Conservation (phyloP, 768 basidiomycete genomes). For the Hygrocybe coccinea region DNA sequence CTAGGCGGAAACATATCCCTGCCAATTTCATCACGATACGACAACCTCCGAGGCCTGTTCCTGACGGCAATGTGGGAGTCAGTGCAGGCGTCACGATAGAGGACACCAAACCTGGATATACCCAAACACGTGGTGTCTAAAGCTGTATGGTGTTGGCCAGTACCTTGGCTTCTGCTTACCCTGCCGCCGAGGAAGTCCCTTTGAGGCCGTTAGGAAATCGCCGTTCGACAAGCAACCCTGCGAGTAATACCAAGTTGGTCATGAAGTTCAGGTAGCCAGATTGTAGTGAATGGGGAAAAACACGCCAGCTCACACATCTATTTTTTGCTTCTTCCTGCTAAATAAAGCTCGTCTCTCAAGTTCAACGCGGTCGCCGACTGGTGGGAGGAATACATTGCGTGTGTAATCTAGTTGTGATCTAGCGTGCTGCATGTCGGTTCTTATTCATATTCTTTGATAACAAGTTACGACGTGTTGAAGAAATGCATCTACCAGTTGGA, state of each 20-base stretch:
- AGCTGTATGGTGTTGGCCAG: background rate
- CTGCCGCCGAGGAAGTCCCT: slow-evolving; percentile 8
- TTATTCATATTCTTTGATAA: background rate
- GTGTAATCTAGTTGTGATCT: slow-evolving; percentile 27
- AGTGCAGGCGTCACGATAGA: background rate
- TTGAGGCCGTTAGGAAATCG: slow-evolving; percentile 9
- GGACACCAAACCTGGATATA: background rate
- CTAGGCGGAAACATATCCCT: no score
- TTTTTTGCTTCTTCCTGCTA: background rate
- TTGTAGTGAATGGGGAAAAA: no score
- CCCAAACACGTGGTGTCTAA: background rate
- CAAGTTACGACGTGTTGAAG: slow-evolving; percentile 83
- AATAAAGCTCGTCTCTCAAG: slow-evolving; percentile 69
- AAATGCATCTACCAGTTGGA: slow-evolving; percentile 83
- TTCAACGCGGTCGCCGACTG: slow-evolving; percentile 90
- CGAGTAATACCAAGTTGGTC: background rate
- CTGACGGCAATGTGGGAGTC: no score
- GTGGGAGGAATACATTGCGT: slow-evolving; percentile 92
- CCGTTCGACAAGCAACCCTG: background rate
- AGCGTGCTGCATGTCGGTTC: background rate
- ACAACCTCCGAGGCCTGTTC: no score
- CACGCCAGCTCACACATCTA: background rate
- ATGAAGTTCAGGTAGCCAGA: slow-evolving; percentile 65
- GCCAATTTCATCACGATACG: no score
- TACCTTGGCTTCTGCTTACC: background rate